Percentiles rank a stretch among this genome's conserved stretches.
These are phyloP conservation scores for Cenchrus purpureus DNA, from an alignment of 176 grass and related monocot genomes.

Conservation along the genomic window DNA sequence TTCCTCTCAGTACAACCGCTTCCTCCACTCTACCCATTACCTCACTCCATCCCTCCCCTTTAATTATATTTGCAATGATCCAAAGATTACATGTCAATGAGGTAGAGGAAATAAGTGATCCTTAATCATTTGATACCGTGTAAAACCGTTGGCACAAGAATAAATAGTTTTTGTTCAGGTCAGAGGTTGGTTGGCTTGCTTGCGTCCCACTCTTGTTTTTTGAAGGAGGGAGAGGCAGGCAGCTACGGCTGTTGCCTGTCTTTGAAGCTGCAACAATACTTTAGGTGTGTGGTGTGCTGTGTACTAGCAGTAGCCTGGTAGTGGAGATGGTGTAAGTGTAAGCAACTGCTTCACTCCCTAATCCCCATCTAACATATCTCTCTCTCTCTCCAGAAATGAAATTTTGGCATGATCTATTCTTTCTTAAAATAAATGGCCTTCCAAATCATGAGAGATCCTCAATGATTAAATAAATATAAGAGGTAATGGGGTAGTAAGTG, in stretches of 20 bases:
- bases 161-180: conserved; percentile 26
- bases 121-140: conserved; percentile 39
- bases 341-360: conserved; percentile 49
- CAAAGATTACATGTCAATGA: conserved; percentile 28
- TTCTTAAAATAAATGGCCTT: not conserved
- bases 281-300: conserved; percentile 37
- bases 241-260: conserved; percentile 53
- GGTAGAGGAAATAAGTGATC: conserved; percentile 31
- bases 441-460: conserved; percentile 38
- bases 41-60: not conserved
- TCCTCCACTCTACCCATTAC: too few relatives aligned
- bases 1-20: not conserved
- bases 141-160: conserved; percentile 36
- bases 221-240: conserved; percentile 34
- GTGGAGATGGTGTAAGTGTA: conserved; percentile 63
- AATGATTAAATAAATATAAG: not conserved
- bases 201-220: conserved; percentile 40
- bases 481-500: not conserved
- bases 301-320: conserved; percentile 52
- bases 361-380: not conserved
- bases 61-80: conserved; percentile 13
- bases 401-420: conserved; percentile 23
- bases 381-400: conserved; percentile 21
- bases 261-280: conserved; percentile 52
- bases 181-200: conserved; percentile 56